Evolutionary conservation across 352 stramenopile species (phyloP).

Genomic region (Phytophthora colocasiae): DNA sequence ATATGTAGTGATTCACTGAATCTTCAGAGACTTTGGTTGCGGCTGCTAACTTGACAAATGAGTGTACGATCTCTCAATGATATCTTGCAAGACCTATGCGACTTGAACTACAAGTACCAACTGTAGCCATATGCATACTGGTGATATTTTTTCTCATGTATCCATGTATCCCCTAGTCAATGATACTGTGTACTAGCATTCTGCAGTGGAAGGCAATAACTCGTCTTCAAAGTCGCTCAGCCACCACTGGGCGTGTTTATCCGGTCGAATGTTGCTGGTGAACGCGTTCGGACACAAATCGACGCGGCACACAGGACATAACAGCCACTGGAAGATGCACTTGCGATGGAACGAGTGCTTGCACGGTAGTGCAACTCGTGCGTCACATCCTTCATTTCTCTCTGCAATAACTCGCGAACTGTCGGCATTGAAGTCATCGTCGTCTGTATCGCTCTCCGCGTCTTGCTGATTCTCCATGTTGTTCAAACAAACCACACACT

Average conservation of each 20-base stretch:
- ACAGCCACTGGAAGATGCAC: conserved; percentile 73
- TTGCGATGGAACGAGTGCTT: conserved; percentile 43
- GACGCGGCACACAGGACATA: conserved; percentile 60
- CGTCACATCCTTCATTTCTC: neutral
- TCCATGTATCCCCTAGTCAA: too few relatives aligned
- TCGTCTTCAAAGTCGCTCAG: conserved; percentile 44
- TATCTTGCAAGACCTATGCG: too few relatives aligned
- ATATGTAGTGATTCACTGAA: too few relatives aligned
- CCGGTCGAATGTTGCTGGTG: conserved; percentile 57
- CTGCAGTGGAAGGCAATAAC: neutral
- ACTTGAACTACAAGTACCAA: too few relatives aligned
- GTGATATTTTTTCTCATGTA: too few relatives aligned
- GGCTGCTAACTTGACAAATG: neutral
- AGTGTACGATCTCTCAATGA: neutral
- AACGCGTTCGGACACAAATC: conserved; percentile 50
- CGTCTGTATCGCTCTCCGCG: conserved; percentile 1
- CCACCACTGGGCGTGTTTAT: conserved; percentile 56
- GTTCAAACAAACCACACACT: conserved; percentile 49
- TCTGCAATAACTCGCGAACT: neutral
- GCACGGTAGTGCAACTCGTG: conserved; percentile 3
- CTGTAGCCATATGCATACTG: too few relatives aligned
- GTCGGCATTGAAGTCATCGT: neutral
- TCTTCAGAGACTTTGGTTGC: too few relatives aligned
- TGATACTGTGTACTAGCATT: neutral
- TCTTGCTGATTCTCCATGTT: conserved; percentile 32